phyloP scores from a whole-genome alignment of 805 yeast genomes.

The Candida montana region DNA sequence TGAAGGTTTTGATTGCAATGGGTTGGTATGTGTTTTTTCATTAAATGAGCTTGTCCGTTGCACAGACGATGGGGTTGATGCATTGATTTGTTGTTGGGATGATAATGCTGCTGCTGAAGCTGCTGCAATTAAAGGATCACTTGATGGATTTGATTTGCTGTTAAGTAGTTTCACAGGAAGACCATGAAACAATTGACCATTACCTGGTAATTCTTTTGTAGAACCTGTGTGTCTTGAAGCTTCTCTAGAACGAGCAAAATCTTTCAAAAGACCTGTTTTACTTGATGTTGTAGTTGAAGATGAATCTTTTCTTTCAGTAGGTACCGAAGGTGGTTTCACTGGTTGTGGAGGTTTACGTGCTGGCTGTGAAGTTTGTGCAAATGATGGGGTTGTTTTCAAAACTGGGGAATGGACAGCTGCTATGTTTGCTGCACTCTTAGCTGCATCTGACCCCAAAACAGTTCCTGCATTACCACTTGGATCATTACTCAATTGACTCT shows the following conservation, averaged over 20 bases:
- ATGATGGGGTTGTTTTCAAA: background rate
- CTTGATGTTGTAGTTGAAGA: slow-evolving; percentile 6
- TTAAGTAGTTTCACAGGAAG: slow-evolving; percentile 21
- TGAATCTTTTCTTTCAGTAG: background rate
- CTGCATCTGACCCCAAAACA: slow-evolving; percentile 29
- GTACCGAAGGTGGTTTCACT: background rate
- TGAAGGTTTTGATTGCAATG: background rate
- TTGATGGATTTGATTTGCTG: background rate
- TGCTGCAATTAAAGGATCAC: slow-evolving; percentile 19
- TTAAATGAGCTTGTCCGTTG: slow-evolving; percentile 9
- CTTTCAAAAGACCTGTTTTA: slow-evolving; percentile 30
- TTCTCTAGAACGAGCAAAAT: slow-evolving; percentile 27
- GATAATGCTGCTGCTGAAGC: slow-evolving; percentile 21
- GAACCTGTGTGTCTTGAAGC: slow-evolving; percentile 7
- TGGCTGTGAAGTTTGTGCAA: slow-evolving; percentile 5
- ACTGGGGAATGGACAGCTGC: slow-evolving; percentile 20
- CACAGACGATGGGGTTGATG: background rate
- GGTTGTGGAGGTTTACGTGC: background rate
- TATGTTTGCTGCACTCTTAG: slow-evolving; percentile 32
- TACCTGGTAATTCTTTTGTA: slow-evolving; percentile 25
- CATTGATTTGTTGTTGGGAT: slow-evolving; percentile 3
- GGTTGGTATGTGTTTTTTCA: slow-evolving; percentile 4
- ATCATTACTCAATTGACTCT: slow-evolving; percentile 22
- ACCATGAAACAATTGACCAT: slow-evolving; percentile 29
- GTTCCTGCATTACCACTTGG: slow-evolving; percentile 30